A percentile compares a stretch with the other conserved stretches of the same genome.
Evolutionary conservation across 352 stramenopile species (phyloP).

Genomic region (Globisporangium viniferum): DNA sequence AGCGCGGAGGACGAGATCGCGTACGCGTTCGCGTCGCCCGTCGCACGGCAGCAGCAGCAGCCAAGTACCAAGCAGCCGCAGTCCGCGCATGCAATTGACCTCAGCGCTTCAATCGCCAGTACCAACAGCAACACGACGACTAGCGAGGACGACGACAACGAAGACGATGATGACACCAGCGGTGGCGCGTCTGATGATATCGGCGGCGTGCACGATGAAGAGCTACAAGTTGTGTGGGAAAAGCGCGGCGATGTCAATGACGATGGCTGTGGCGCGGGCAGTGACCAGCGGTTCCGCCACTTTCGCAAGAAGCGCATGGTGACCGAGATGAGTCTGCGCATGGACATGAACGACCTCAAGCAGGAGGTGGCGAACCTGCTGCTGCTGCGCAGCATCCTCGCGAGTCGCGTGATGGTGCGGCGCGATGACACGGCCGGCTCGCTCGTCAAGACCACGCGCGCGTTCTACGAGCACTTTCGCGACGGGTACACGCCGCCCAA

Average conservation of each 20-base stretch:
- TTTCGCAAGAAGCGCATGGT: conserved; percentile 15
- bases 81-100: no score
- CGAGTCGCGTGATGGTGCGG: conserved; percentile 13
- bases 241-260: neutral
- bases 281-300: conserved; percentile 5
- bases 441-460: conserved; percentile 11
- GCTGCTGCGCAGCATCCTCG: conserved; percentile 16
- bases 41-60: neutral
- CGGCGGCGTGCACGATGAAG: neutral
- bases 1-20: conserved; percentile 7
- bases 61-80: neutral
- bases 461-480: conserved; percentile 10
- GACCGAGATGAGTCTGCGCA: conserved; percentile 9
- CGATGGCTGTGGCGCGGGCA: neutral
- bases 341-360: conserved; percentile 27
- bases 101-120: neutral
- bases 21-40: conserved; percentile 12
- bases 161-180: neutral
- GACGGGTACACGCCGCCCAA: conserved; percentile 7
- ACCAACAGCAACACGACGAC: neutral
- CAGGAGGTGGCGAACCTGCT: conserved; percentile 22
- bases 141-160: neutral
- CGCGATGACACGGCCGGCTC: conserved; percentile 11
- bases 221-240: neutral
- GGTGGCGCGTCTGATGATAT: neutral